Evolutionary conservation across 108 stramenopile species (phyloP).

Genomic region (Nitzschia inconspicua): DNA sequence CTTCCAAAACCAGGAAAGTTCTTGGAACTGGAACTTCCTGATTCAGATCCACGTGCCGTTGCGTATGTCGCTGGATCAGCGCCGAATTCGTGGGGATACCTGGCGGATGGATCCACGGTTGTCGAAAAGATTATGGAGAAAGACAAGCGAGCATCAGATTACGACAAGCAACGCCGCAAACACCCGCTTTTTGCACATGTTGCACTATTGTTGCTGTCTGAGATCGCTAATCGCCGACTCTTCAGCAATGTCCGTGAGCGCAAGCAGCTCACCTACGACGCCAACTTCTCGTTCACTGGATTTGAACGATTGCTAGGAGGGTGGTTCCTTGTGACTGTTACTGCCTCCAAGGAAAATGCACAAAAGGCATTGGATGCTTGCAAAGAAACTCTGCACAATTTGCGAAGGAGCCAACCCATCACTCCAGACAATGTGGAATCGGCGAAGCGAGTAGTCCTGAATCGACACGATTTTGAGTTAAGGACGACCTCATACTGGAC

Average conservation of each 20-base stretch:
- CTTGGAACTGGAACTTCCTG: constrained; percentile 88
- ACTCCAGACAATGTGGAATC: constrained; percentile 92
- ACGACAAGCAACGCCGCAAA: constrained; percentile 73
- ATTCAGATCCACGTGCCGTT: constrained; percentile 94
- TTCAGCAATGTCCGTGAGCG: constrained; percentile 93
- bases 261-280: constrained; percentile 96
- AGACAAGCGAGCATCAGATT: constrained; percentile 73
- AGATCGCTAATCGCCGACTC: constrained; percentile 90
- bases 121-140: constrained; percentile 51
- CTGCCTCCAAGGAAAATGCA: constrained; percentile 94
- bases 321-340: constrained; percentile 95
- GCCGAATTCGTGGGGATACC: constrained; percentile 91
- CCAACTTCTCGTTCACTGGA: constrained; percentile 91
- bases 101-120: constrained; percentile 80
- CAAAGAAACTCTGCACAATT: constrained; percentile 84
- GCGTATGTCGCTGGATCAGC: constrained; percentile 93
- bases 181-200: constrained; percentile 90
- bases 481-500: constrained; percentile 89
- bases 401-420: constrained; percentile 70
- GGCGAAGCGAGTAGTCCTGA: constrained; percentile 92
- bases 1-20: constrained; percentile 63
- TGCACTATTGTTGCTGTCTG: constrained; percentile 79
- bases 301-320: constrained; percentile 92
- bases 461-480: constrained; percentile 91
- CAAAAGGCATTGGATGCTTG: constrained; percentile 90